Evolutionary conservation across 495 filamentous ascomycete genomes (phyloP), one percentile per base, ranked within the genome.

Genomic region (Neurospora sp.): DNA sequence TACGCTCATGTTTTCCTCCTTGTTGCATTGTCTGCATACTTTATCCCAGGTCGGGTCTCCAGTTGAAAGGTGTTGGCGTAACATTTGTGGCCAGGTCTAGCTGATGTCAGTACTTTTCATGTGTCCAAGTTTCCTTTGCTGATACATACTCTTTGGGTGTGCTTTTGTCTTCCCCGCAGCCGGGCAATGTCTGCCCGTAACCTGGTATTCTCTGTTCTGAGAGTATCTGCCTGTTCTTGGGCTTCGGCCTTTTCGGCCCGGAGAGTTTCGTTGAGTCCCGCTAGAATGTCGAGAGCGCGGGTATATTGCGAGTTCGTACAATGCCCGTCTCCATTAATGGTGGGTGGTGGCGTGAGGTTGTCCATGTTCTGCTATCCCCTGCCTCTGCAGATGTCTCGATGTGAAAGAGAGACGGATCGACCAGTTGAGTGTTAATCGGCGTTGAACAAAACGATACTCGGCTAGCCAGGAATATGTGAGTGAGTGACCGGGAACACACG

Each of bases 1-100:
- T 21, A 66, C 43, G 7, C 77, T 79, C 82, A 83, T 83, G 34
- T 83, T 83, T 28, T 83, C 80, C 66, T 83, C 80, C 48, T 76
- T 78, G 54, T 78, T 81, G 39, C 74, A 72, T 8, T 48, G 37
- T 34, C 70, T 72, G 69, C 79, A 76, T 4, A 80, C 45, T 0
- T 42, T 2, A 1, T 40, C 8, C 54, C 76, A 81, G 0, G 1
- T 0, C 0, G 24, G 7, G 7, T 7, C 42, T 2, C 40, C 38
- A 3, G 15, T 71, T 1, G 0, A 17, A n/a, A 75, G 39, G n/a
- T 72, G 9, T 3, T 31, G 62, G 28, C 77, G 74, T 10, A 78
- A 31, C 38, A 45, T 34, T 7, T 21, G 4, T 11, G 69, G 70
- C 77, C 76, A 78, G 21, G 76, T 54, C 73, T 75, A 70, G 62